These are phyloP conservation scores for Achaetomiella virescens DNA, from an alignment of 495 filamentous ascomycete species.

Conservation along the genomic window DNA sequence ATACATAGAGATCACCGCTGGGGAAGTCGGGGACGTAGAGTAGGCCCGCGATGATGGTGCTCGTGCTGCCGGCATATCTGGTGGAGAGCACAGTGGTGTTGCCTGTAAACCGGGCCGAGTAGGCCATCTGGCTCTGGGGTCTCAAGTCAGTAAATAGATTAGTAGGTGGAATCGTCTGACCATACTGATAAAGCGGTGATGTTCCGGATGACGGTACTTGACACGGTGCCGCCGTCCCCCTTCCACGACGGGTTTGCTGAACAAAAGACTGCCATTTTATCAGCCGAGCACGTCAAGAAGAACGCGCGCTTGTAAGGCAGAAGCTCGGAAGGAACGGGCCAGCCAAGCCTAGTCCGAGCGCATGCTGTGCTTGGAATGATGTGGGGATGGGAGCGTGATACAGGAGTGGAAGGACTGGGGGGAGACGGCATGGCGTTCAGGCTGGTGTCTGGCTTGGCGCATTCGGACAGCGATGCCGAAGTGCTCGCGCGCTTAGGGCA, in stretches of 20 bases:
- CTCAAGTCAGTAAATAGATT: neutral
- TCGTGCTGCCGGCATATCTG: conserved; percentile 46
- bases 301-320: neutral
- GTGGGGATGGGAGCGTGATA: neutral
- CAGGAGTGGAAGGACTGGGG: neutral
- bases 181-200: conserved; percentile 43
- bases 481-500: too few species aligned
- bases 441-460: conserved; percentile 6
- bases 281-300: neutral
- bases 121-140: conserved; percentile 56
- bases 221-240: conserved; percentile 33
- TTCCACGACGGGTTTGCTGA: conserved; percentile 43
- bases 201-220: conserved; percentile 43
- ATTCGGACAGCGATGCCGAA: too few species aligned
- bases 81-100: conserved; percentile 67
- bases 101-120: conserved; percentile 51
- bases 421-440: neutral
- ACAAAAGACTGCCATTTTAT: conserved; percentile 36
- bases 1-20: conserved; percentile 51
- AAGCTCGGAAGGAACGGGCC: neutral
- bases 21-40: conserved; percentile 73
- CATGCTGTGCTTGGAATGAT: conserved; percentile 2
- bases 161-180: neutral
- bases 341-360: neutral
- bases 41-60: conserved; percentile 59